Conservation (phyloP, 768 basidiomycete species). For the Suillus weaverae region DNA sequence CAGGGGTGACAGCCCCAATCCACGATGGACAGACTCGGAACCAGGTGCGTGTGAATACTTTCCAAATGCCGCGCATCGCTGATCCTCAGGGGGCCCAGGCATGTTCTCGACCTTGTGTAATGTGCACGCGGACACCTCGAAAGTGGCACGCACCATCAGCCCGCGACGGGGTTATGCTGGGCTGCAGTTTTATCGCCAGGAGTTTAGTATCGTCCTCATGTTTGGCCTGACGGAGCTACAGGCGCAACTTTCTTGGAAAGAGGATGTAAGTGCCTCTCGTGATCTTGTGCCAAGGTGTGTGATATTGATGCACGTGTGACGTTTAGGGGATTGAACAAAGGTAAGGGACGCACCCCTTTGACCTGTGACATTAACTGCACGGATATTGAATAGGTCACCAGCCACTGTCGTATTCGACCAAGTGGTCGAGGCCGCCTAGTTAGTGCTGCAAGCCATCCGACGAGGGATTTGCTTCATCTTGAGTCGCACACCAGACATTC, state of each 20-base stretch:
- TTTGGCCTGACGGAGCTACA: slow-evolving; percentile 49
- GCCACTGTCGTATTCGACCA: slow-evolving; percentile 34
- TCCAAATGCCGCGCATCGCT: not conserved
- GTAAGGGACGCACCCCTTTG: slow-evolving; percentile 9
- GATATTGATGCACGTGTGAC: not conserved
- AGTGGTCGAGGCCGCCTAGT: slow-evolving; percentile 28
- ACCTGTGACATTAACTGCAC: slow-evolving; percentile 6
- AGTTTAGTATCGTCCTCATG: slow-evolving; percentile 41
- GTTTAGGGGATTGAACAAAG: slow-evolving; percentile 22
- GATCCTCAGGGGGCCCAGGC: slow-evolving; percentile 14
- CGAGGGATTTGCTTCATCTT: not conserved
- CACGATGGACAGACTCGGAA: slow-evolving; percentile 33
- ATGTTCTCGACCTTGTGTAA: slow-evolving; percentile 29
- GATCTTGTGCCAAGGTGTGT: not conserved
- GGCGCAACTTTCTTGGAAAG: slow-evolving; percentile 46
- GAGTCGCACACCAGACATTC: not conserved
- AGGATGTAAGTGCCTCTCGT: slow-evolving; percentile 32
- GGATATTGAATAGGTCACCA: slow-evolving; percentile 24
- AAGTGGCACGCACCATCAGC: slow-evolving; percentile 30
- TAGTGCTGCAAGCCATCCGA: not conserved
- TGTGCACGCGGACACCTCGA: slow-evolving; percentile 27
- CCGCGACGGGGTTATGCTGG: slow-evolving; percentile 31
- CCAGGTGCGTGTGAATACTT: slow-evolving; percentile 19
- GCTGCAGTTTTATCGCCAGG: slow-evolving; percentile 30
- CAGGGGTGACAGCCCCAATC: slow-evolving; percentile 22